Evolutionary conservation across 768 basidiomycete species (phyloP).

Genomic region (Amanita rimosa): DNA sequence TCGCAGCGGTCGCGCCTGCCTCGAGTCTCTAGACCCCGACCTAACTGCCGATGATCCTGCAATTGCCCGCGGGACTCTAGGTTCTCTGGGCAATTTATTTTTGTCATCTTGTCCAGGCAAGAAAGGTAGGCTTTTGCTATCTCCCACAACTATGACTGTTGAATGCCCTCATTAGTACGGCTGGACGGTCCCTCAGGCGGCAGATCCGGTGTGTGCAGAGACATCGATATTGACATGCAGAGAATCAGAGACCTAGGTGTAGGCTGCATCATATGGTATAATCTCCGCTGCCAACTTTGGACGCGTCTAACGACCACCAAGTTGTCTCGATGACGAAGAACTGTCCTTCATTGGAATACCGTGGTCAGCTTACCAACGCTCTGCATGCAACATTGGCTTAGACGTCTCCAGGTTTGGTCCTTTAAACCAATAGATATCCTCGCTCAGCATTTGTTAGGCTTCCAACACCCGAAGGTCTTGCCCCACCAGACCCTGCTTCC

Average conservation of each 20-base stretch:
- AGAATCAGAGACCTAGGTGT: conserved; percentile 70
- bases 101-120: conserved; percentile 93
- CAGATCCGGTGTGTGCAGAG: conserved; percentile 72
- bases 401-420: conserved; percentile 62
- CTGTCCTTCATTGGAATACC: conserved; percentile 78
- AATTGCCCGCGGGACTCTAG: conserved; percentile 4
- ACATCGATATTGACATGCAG: conserved; percentile 63
- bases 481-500: conserved; percentile 44
- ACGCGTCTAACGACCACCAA: conserved; percentile 16
- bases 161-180: conserved; percentile 35
- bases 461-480: conserved; percentile 84
- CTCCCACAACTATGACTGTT: background rate
- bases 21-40: conserved; percentile 9
- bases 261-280: conserved; percentile 75
- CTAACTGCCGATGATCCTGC: background rate
- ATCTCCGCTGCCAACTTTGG: conserved; percentile 10
- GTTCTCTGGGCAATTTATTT: conserved; percentile 68
- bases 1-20: conserved; percentile 11
- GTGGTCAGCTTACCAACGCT: conserved; percentile 64
- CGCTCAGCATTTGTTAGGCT: conserved; percentile 33
- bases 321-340: conserved; percentile 81
- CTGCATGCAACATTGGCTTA: conserved; percentile 53
- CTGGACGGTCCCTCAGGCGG: conserved; percentile 69
- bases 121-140: conserved; percentile 43
- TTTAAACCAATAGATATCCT: background rate